phyloP scores from a whole-genome alignment of 371 early-diverging fungal genomes.

The Circinella umbellata region DNA sequence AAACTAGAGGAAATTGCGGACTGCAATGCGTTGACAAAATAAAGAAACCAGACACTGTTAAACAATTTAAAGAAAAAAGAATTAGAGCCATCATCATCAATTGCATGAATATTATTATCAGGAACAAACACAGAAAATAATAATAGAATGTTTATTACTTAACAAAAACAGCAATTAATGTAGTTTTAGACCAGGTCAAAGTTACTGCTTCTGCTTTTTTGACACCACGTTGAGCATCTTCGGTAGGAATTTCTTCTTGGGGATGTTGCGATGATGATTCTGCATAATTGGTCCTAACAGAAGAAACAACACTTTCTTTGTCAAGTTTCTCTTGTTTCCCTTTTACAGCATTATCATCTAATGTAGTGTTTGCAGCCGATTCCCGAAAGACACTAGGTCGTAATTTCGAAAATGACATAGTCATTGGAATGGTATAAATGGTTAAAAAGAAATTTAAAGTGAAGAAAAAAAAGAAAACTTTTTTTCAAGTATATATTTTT shows the following conservation, averaged over 20 bases:
- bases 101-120: no score
- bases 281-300: not conserved
- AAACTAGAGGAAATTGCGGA: slow-evolving; percentile 22
- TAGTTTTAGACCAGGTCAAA: slow-evolving; percentile 21
- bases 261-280: not conserved
- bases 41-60: slow-evolving; percentile 24
- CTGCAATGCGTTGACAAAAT: slow-evolving; percentile 24
- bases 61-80: no score
- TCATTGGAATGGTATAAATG: no score
- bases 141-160: not conserved
- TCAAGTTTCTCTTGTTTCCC: slow-evolving; percentile 18
- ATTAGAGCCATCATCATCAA: no score
- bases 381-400: not conserved
- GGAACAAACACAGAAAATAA: no score
- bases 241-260: slow-evolving; percentile 9
- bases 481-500: no score
- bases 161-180: slow-evolving; percentile 16
- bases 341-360: slow-evolving; percentile 9
- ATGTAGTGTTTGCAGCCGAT: not conserved
- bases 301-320: slow-evolving; percentile 8
- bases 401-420: not conserved
- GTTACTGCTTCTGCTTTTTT: slow-evolving; percentile 20
- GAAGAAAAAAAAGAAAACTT: no score
- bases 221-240: slow-evolving; percentile 23
- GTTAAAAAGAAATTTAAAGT: no score